Evolutionary conservation across 257 asterid genomes (phyloP).

Genomic region (Eucommia ulmoides): DNA sequence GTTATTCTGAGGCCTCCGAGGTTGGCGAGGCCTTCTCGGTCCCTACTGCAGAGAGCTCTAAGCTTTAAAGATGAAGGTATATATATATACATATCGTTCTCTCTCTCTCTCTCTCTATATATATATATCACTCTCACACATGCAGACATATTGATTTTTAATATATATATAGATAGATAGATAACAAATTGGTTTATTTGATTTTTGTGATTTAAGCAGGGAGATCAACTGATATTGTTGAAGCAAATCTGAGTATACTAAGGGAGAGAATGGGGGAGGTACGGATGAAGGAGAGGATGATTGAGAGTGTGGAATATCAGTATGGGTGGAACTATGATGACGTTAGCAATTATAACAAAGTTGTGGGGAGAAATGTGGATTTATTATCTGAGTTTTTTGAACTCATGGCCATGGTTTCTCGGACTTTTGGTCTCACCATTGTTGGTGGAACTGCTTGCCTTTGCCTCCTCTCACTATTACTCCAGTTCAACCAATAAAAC

Average conservation of each 20-base stretch:
- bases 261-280: slow-evolving; percentile 34
- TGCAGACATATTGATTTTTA: neutral
- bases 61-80: slow-evolving; percentile 28
- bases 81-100: neutral
- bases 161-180: too few species aligned
- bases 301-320: slow-evolving; percentile 15
- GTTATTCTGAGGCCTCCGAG: slow-evolving; percentile 11
- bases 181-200: neutral
- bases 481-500: slow-evolving; percentile 26
- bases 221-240: slow-evolving; percentile 26
- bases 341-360: neutral
- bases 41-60: slow-evolving; percentile 24
- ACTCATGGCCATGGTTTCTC: slow-evolving; percentile 14
- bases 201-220: slow-evolving; percentile 9
- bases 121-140: neutral
- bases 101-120: too few species aligned
- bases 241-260: slow-evolving; percentile 24
- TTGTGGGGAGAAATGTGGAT: slow-evolving; percentile 2
- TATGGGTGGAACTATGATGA: slow-evolving; percentile 29
- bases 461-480: slow-evolving; percentile 23
- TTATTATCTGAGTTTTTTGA: slow-evolving; percentile 11
- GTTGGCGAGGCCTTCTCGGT: slow-evolving; percentile 6
- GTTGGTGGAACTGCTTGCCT: slow-evolving; percentile 27
- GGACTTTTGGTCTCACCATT: slow-evolving; percentile 33
- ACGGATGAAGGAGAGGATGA: slow-evolving; percentile 31